Evolutionary conservation across 2,329 filamentous ascomycete genomes (phyloP), one percentile per base, ranked within the genome.

Genomic region (Cyclaneusma minus): DNA sequence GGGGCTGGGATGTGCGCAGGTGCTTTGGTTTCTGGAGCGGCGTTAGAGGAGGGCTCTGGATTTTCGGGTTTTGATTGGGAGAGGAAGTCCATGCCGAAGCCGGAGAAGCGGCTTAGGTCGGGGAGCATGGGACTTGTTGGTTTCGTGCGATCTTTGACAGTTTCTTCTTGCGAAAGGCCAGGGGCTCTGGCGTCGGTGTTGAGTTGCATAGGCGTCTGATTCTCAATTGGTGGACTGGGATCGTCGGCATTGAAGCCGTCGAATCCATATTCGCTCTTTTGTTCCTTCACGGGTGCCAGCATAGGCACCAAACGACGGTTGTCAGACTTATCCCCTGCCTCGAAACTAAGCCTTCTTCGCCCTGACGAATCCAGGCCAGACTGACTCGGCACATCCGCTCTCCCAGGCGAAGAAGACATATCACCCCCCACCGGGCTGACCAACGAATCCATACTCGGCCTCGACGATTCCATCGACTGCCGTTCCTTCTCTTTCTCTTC

Each of bases 401-500:
- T 22, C 28, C 29, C 18, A 42, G 37, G 33, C 15, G 38, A 38
- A 7, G 19, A 20, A 22, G 26, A 22, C 35, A 4, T 22, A 17
- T 33, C 14, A 26, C 30, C 36, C 13, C 9, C 15, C 11, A 35
- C 34, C 13, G 42, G 38, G 15, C 42, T 44, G 6, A 48, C 39
- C n/a, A 55, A 40, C 13, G 62, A 60, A 36, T 74, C 69, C 31
- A 68, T 43, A 35, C 62, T 71, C 4, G 67, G 64, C 27, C 66
- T 56, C 12, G 59, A 52, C 7, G 64, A 65, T 2, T 76, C 72
- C 30, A 66, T 49, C 2, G 67, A 68, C 29, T 59, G 58, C 19
- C 62, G 53, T 36, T 67, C 61, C 36, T 54, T 62, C 34, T 66
- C 58, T 28, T 60, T 62, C 36, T 80, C 76, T 37, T 81, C 74